Evolutionary conservation across 768 basidiomycete genomes (phyloP).

Genomic region (Boletus rufocinnamomeus): DNA sequence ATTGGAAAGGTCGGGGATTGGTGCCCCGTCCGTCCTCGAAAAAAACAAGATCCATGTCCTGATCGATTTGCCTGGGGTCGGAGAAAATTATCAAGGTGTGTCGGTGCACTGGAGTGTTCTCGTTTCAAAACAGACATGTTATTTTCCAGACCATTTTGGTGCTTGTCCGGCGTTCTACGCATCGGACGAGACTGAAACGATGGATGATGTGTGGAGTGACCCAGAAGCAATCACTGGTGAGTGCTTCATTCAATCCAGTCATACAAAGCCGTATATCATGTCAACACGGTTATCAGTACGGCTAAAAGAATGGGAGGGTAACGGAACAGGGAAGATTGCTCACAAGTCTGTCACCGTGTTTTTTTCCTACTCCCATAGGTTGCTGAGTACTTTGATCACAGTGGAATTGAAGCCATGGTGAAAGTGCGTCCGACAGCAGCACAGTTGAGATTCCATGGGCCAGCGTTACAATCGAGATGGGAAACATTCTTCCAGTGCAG

Average conservation of each 20-base stretch:
- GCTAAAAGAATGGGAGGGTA: slow-evolving; percentile 33
- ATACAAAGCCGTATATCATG: not conserved
- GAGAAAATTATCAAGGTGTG: slow-evolving; percentile 62
- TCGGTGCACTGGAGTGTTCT: not conserved
- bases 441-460: slow-evolving; percentile 49
- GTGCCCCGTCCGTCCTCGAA: slow-evolving; percentile 49
- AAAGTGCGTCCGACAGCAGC: slow-evolving; percentile 53
- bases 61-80: slow-evolving; percentile 76
- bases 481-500: slow-evolving; percentile 50
- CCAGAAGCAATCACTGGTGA: slow-evolving; percentile 42
- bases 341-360: slow-evolving; percentile 45
- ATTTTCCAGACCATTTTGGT: slow-evolving; percentile 33
- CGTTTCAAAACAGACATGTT: no score
- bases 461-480: slow-evolving; percentile 49
- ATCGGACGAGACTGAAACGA: slow-evolving; percentile 45
- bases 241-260: slow-evolving; percentile 5
- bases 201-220: slow-evolving; percentile 49
- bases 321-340: slow-evolving; percentile 50
- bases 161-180: slow-evolving; percentile 37
- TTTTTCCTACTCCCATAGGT: not conserved
- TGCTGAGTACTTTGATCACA: slow-evolving; percentile 21
- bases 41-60: slow-evolving; percentile 46
- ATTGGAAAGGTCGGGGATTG: slow-evolving; percentile 72
- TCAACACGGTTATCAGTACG: slow-evolving; percentile 24
- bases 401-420: slow-evolving; percentile 53